A percentile compares a stretch with the other conserved stretches of the same genome.
These are phyloP conservation scores for Bacterosira constricta DNA, from an alignment of 108 stramenopile genomes.

Conservation along the genomic window DNA sequence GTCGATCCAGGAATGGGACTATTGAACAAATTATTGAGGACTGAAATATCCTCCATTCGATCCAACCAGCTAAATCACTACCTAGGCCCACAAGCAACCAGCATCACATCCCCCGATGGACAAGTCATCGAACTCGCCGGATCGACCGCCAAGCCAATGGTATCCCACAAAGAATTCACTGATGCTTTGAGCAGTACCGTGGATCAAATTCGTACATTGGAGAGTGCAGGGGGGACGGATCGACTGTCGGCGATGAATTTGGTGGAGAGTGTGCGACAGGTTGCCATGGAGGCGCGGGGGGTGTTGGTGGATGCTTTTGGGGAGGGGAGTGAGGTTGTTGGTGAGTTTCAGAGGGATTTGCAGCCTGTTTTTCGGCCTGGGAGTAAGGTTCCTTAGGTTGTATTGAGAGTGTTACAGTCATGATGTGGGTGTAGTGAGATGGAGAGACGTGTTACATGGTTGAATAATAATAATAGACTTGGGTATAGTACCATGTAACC, in stretches of 20 bases:
- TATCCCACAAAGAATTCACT: conserved; percentile 66
- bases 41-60: conserved; percentile 75
- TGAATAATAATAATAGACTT: no score
- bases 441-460: no score
- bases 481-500: no score
- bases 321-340: conserved; percentile 60
- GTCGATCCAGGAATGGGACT: conserved; percentile 79
- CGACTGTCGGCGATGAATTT: conserved; percentile 63
- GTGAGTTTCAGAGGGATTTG: conserved; percentile 66
- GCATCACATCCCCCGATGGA: conserved; percentile 77
- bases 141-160: conserved; percentile 47
- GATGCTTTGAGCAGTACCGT: conserved; percentile 68
- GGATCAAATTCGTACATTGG: conserved; percentile 77
- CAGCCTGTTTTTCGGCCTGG: conserved; percentile 82
- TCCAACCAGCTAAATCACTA: conserved; percentile 77
- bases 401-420: no score
- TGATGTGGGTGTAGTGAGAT: no score
- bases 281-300: conserved; percentile 79
- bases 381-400: no score
- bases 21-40: conserved; percentile 81
- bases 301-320: conserved; percentile 75
- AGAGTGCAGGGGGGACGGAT: conserved; percentile 71
- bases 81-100: conserved; percentile 67
- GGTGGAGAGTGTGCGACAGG: conserved; percentile 72
- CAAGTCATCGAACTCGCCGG: conserved; percentile 60